A percentile compares a stretch with the other conserved stretches of the same genome.
phyloP scores from a whole-genome alignment of 140 eudicot genomes.

The Cichorium intybus region DNA sequence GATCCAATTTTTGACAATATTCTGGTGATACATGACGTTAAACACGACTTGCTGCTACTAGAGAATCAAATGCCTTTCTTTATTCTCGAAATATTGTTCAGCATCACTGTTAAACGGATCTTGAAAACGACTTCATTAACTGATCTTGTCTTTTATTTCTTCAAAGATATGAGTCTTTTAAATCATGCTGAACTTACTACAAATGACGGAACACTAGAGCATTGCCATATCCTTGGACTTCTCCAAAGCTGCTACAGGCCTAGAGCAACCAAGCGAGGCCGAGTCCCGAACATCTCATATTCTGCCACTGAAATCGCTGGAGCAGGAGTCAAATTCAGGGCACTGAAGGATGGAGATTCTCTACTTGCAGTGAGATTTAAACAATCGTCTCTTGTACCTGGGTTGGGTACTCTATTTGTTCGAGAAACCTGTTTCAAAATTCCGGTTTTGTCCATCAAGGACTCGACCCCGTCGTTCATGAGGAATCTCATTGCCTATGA shows the following conservation, averaged over 20 bases:
- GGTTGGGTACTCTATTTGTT: neutral
- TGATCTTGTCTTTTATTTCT: neutral
- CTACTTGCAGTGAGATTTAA: slow-evolving; percentile 7
- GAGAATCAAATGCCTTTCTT: slow-evolving; percentile 32
- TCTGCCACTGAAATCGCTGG: slow-evolving; percentile 9
- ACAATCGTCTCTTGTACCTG: neutral
- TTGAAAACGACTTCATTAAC: neutral
- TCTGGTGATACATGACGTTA: slow-evolving; percentile 5
- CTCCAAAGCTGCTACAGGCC: slow-evolving; percentile 7
- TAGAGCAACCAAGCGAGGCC: neutral
- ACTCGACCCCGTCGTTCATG: slow-evolving; percentile 1
- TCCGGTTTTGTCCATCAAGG: neutral
- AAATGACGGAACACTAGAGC: neutral
- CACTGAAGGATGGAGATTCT: neutral
- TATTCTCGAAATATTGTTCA: slow-evolving; percentile 1
- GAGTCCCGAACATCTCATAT: slow-evolving; percentile 2
- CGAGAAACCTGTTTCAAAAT: neutral
- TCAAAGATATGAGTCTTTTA: slow-evolving; percentile 11
- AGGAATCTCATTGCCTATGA: slow-evolving; percentile 27
- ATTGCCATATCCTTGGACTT: slow-evolving; percentile 10
- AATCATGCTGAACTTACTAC: neutral
- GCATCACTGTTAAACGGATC: neutral
- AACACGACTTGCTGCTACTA: slow-evolving; percentile 24
- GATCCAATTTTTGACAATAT: slow-evolving; percentile 12
- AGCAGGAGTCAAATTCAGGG: slow-evolving; percentile 20